These are phyloP conservation scores for Jaltomata sinuosa DNA, from an alignment of 257 asterid genomes.

Conservation along the genomic window DNA sequence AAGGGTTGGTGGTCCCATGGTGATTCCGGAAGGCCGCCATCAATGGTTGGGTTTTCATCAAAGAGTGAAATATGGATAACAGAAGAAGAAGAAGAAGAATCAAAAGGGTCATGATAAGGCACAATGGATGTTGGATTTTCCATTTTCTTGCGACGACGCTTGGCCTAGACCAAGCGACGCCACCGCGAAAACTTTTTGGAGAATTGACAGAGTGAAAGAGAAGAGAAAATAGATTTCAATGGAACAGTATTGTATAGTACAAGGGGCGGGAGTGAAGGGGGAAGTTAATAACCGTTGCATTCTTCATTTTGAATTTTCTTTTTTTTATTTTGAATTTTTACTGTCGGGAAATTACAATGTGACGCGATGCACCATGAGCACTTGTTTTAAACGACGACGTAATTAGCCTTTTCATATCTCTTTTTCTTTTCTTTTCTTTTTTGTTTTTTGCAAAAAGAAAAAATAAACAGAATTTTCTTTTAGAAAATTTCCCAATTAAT, in stretches of 20 bases:
- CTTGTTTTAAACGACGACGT: background rate
- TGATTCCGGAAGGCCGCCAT: too few relatives aligned
- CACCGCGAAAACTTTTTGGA: background rate
- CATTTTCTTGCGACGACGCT: conserved; percentile 15
- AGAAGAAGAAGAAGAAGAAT: conserved; percentile 2
- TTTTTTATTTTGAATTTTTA: background rate
- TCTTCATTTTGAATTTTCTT: background rate
- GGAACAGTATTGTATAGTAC: background rate
- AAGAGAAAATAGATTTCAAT: background rate
- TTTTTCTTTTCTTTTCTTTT: background rate
- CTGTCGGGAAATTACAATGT: background rate
- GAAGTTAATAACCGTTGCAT: conserved; percentile 35
- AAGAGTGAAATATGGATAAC: conserved; percentile 7
- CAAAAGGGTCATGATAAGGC: conserved; percentile 9
- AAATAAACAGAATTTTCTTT: too few relatives aligned
- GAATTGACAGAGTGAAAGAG: background rate
- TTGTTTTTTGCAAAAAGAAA: too few relatives aligned
- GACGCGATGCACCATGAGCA: background rate
- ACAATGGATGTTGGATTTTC: conserved; percentile 9
- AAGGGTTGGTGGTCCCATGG: background rate
- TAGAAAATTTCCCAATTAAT: background rate
- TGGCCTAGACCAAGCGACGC: conserved; percentile 20
- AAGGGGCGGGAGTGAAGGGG: conserved; percentile 16
- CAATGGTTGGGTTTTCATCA: background rate
- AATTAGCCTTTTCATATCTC: background rate